phyloP scores from a whole-genome alignment of 1,284 basidiomycete genomes.

The Boletus mariae region DNA sequence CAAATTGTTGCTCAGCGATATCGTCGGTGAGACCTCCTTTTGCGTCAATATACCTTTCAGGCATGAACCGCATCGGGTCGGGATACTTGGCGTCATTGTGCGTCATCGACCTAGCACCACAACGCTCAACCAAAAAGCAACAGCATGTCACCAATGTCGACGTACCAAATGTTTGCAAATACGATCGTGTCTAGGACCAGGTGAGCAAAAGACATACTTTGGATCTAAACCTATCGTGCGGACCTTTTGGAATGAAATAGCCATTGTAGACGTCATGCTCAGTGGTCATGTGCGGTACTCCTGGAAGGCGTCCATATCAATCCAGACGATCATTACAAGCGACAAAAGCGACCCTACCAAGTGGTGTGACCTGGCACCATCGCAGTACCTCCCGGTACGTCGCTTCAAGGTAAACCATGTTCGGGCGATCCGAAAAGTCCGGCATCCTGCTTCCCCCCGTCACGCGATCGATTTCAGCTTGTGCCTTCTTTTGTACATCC shows the following conservation, averaged over 20 bases:
- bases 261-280: slow-evolving; percentile 16
- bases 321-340: neutral
- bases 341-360: slow-evolving; percentile 10
- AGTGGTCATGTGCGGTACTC: slow-evolving; percentile 15
- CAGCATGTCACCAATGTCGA: neutral
- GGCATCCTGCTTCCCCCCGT: slow-evolving; percentile 9
- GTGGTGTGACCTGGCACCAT: slow-evolving; percentile 20
- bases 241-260: slow-evolving; percentile 23
- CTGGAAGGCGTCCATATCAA: neutral
- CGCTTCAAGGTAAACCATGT: slow-evolving; percentile 23
- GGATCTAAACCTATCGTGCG: neutral
- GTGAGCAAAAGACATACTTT: neutral
- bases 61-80: slow-evolving; percentile 33
- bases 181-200: slow-evolving; percentile 11
- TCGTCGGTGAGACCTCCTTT: slow-evolving; percentile 28
- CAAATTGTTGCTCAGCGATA: slow-evolving; percentile 38
- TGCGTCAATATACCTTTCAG: slow-evolving; percentile 29
- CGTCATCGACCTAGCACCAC: slow-evolving; percentile 24
- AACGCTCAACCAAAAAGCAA: neutral
- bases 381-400: slow-evolving; percentile 15
- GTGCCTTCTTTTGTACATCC: slow-evolving; percentile 21
- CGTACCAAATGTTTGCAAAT: slow-evolving; percentile 21
- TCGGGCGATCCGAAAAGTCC: slow-evolving; percentile 13
- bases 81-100: slow-evolving; percentile 26
- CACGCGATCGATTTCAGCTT: slow-evolving; percentile 20